Evolutionary conservation across 495 filamentous ascomycete genomes (phyloP), one percentile per base, ranked within the genome.

Genomic region (Cladorrhinum samala): DNA sequence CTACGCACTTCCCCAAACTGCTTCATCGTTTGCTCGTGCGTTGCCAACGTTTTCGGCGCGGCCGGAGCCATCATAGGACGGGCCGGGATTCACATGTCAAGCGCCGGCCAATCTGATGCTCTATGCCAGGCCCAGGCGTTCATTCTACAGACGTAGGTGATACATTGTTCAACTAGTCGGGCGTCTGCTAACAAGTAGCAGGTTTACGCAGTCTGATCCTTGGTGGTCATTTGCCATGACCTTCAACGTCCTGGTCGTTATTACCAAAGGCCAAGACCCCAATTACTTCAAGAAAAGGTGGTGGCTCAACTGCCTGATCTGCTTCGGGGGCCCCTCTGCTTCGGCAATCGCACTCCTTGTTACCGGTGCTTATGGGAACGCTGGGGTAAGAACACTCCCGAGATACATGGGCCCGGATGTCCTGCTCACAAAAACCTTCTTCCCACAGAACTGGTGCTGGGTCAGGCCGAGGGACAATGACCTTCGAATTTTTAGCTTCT

Each of bases 381-480:
- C 18, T 18, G 2, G 20, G 9, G 1, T 19, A 14, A 5, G 14
- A 13, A n/a, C n/a, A n/a, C n/a, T n/a, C n/a, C n/a, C n/a, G n/a
- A n/a, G n/a, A n/a, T n/a, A n/a, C n/a, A n/a, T n/a, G n/a, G n/a
- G n/a, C n/a, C n/a, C n/a, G n/a, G n/a, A n/a, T n/a, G n/a, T n/a
- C n/a, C n/a, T n/a, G n/a, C n/a, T n/a, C n/a, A n/a, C n/a, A n/a
- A n/a, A n/a, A n/a, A n/a, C n/a, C n/a, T n/a, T n/a, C n/a, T n/a
- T n/a, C n/a, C n/a, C n/a, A n/a, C 38, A 76, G 76, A 74, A 89
- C 30, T 91, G 88, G 88, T 93, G 88, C 65, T 93, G 88, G 88
- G 76, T 91, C 40, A 73, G 75, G 37, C 63, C 67, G 14, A 62
- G 79, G 41, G 89, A 81, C 78, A 80, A 82, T 53, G 69, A 77